Evolutionary conservation across 176 grass and related monocot genomes (phyloP).

Genomic region (Musa schizocarpa): DNA sequence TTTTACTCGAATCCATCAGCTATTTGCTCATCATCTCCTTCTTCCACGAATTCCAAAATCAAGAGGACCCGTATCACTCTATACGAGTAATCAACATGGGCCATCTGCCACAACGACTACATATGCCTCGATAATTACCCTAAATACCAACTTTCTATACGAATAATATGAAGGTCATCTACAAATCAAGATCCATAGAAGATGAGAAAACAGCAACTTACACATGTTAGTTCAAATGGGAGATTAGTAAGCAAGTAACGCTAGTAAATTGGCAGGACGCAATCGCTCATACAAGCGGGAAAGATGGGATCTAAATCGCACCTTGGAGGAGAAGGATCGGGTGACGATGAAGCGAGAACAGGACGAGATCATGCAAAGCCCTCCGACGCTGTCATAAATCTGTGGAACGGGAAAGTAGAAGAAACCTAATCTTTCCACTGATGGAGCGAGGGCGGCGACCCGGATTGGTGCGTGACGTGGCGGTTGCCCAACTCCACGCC

Average conservation of each 20-base stretch:
- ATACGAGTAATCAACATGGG: background rate
- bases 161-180: too few relatives aligned
- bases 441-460: too few relatives aligned
- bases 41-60: background rate
- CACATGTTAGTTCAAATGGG: too few relatives aligned
- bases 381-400: background rate
- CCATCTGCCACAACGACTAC: background rate
- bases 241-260: too few relatives aligned
- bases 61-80: background rate
- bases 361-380: background rate
- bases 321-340: constrained; percentile 2
- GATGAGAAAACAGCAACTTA: too few relatives aligned
- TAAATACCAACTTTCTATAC: too few relatives aligned
- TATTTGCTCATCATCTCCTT: background rate
- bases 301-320: background rate
- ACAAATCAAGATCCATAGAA: too few relatives aligned
- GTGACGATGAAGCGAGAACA: background rate
- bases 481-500: background rate
- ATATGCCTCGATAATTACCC: too few relatives aligned
- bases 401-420: background rate
- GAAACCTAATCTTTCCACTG: too few relatives aligned
- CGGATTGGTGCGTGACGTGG: background rate
- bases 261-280: too few relatives aligned
- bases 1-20: background rate
- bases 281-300: too few relatives aligned